Evolutionary conservation across 2,329 filamentous ascomycete genomes (phyloP), one percentile per base, ranked within the genome.

Genomic region (Aphanoascus verrucosus): DNA sequence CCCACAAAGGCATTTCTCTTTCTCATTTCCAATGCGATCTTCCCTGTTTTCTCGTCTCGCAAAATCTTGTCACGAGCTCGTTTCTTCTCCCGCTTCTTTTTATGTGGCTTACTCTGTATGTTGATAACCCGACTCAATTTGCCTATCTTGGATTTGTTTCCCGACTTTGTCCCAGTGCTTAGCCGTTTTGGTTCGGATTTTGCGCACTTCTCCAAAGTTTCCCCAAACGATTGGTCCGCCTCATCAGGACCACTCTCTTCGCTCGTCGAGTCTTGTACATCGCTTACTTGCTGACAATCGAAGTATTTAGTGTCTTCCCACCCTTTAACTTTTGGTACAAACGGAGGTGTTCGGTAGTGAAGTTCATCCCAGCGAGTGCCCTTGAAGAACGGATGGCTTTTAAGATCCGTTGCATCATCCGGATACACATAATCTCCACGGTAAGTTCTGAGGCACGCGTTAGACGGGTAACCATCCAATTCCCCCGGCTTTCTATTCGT

Each of bases 381-480:
- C 54, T 77, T 77, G 72, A 97, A 97, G 78, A 91, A 97, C 9
- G 81, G 80, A 69, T 97, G 93, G 2, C 77, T 71, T 66, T 94
- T 96, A 74, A 97, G 94, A 53, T 96, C 89, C 58, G 86, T 81
- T 1, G 87, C 90, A 63, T 94, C 90, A 57, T 93, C 79, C 0
- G 86, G 75, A 62, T 88, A 91, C 3, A 97, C 90, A 52, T 85
- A 84, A 32, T 81, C 75, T 31, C 76, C 73, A 53, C 69, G 69
- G 56, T 74, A 69, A 60, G 73, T 69, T 56, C 62, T 63, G 42
- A 62, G 60, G 6, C 51, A 57, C 49, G 64, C 64, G 61, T 71
- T 58, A 47, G 66, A 55, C 56, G 56, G 55, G 60, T 63, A 58
- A 61, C 66, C 32, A 6, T 70, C 54, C n/a, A 67, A 60, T 17